Evolutionary conservation across 257 asterid genomes (phyloP), one percentile per base, ranked within the genome.

Genomic region (Przewalskia tangutica): DNA sequence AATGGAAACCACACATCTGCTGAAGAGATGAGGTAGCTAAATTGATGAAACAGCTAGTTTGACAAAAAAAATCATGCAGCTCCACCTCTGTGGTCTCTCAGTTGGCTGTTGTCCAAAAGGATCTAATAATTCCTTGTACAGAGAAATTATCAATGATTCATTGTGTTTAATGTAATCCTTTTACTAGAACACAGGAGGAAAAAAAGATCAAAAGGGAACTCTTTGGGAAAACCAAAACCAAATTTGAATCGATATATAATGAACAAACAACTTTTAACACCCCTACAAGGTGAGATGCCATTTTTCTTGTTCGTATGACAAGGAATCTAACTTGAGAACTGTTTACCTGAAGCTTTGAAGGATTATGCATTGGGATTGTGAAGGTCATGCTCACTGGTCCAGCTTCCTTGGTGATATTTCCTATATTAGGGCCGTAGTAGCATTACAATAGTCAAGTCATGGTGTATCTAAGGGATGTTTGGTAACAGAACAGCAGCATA

Each of bases 341-440:
- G 55, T 76, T 71, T 88, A 96, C 99, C 98, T 94, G 98, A 80
- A 96, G 97, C 91, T 97, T 90, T 77, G 99, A 96, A 83, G 97
- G 97, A 85, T 96, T 96, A 84, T 96, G 86, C 99, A 96, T 96
- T 16, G 99, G 99, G 86, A 96, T 92, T 54, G 98, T 96, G 89
- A 96, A 96, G 66, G 95, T 94, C 98, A 96, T 92, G 89, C 97
- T 94, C 84, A 96, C 98, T 51, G 99, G 99, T 51, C 99, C 99
- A 66, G 99, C 99, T 89, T 96, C 99, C 88, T 96, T 96, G 3
- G 98, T 94, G 84, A 96, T 88, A 84, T 94, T 96, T 87, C 98
- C 99, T 96, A 87, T 32, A 80, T 84, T 60, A 86, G 66, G 84
- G 73, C 32, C 23, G 1, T 55, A 48, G 65, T 70, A 68, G 65